Evolutionary conservation across 2,329 filamentous ascomycete genomes (phyloP).

Genomic region (Pestalotiopsis fici): DNA sequence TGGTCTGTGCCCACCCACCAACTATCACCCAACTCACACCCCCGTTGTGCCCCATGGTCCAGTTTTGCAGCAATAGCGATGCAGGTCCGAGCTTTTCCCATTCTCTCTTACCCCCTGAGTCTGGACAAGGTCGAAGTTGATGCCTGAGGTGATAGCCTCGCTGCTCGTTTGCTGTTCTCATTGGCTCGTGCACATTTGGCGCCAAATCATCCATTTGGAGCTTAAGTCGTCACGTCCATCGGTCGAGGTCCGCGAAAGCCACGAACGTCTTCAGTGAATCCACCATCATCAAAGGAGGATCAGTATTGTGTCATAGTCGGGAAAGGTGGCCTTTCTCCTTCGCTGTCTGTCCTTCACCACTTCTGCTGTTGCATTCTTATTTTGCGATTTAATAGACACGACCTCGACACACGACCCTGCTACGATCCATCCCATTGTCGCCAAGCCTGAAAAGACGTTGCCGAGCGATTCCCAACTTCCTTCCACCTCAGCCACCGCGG

Average conservation of each 20-base stretch:
- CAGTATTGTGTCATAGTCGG: background rate
- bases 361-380: background rate
- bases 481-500: constrained; percentile 3
- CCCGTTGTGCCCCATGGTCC: background rate
- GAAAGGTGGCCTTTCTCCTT: constrained; percentile 2
- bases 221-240: background rate
- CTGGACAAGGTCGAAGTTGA: background rate
- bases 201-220: constrained; percentile 3
- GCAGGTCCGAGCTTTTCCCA: constrained; percentile 7
- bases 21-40: background rate
- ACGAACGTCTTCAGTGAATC: background rate
- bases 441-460: constrained; percentile 5
- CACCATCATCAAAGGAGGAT: background rate
- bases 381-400: constrained; percentile 1
- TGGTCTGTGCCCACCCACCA: background rate
- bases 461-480: background rate
- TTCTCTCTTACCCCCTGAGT: background rate
- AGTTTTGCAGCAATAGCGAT: background rate
- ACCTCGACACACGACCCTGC: background rate
- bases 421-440: background rate
- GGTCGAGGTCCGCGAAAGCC: background rate
- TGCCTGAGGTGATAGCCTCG: constrained; percentile 9
- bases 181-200: constrained; percentile 2
- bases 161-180: background rate
- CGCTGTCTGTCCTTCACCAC: constrained; percentile 6